A percentile compares a stretch with the other conserved stretches of the same genome.
Conservation (phyloP, 1,284 basidiomycete genomes). For the Ceratobasidium sp. region DNA sequence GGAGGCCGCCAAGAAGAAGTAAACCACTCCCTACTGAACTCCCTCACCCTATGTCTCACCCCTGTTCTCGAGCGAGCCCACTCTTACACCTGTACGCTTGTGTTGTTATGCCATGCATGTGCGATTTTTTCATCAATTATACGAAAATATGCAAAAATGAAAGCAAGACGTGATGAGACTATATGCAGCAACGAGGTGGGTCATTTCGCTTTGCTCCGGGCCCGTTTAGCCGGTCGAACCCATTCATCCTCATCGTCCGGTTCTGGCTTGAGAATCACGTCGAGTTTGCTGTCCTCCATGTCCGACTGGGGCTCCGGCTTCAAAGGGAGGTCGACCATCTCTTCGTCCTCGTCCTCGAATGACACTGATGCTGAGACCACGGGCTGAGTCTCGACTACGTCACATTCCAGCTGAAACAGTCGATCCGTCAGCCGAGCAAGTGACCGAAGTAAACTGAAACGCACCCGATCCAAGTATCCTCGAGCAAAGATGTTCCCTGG, state of each 20-base stretch:
- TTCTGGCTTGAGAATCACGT: neutral
- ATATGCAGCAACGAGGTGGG: neutral
- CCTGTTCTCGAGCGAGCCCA: slow-evolving; percentile 4
- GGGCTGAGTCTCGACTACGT: slow-evolving; percentile 6
- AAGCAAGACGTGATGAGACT: no score
- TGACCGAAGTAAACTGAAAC: slow-evolving; percentile 4
- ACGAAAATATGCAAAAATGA: slow-evolving; percentile 35
- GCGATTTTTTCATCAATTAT: slow-evolving; percentile 37
- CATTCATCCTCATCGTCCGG: neutral
- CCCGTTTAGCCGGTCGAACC: slow-evolving; percentile 1
- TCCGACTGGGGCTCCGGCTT: neutral
- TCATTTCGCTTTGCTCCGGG: neutral
- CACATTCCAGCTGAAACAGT: slow-evolving; percentile 11
- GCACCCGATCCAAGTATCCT: slow-evolving; percentile 62
- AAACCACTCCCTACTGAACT: slow-evolving; percentile 49
- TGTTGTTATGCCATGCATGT: slow-evolving; percentile 38
- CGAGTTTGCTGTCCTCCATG: neutral
- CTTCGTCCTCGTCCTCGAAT: slow-evolving; percentile 6
- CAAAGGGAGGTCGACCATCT: neutral
- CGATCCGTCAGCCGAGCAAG: neutral
- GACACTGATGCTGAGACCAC: neutral
- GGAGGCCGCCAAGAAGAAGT: slow-evolving; percentile 93
- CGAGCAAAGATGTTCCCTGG: slow-evolving; percentile 61
- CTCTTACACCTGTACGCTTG: slow-evolving; percentile 33
- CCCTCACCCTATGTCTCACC: slow-evolving; percentile 10